Base-by-base conservation (phyloP, 805 yeast genomes). In the Candida nitratophila region DNA sequence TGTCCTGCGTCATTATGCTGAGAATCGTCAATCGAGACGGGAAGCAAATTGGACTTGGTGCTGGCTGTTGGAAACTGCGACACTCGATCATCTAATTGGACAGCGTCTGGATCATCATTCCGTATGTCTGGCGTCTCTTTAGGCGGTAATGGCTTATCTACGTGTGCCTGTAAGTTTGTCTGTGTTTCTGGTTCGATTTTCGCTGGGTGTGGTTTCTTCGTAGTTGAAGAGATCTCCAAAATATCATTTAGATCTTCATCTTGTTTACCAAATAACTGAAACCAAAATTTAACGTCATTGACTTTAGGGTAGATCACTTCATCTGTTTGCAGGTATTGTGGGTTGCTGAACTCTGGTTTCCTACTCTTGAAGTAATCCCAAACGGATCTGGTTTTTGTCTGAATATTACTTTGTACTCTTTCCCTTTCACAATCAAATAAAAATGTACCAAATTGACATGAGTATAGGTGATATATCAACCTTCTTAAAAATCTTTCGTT, bases 361-460 rank as follows among this genome's bases (percentile, higher is more conserved):
- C 96, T 69, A 6, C 95, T 85, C 44, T 79, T 70, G 66, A 93
- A 91, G 59, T 93, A 90, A 61, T 90, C 96, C 98, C 98, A 90
- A 1, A 85, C 96, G 14, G 91, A 80, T 30, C 86, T 71, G 0
- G 96, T 85, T 12, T 71, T 66, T 3, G 62, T 52, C 8, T 54
- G 59, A 2, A 78, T 61, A 11, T 70, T 59, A 24, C 69, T 63
- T n/a, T 64, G 65, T 8, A 65, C 54, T 44, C 80, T 65, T 47
- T 87, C 95, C 41, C 63, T 60, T 57, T 93, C 96, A 38, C 76
- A 73, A 56, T 93, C 83, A 51, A 77, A 80, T 43, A 93, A 60
- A 54, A 93, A 93, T 1, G 96, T 81, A 3, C 98, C 98, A 63
- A 89, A 93, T 61, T 93, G 98, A 54, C 98, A 89, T 1, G 97